Base-by-base conservation (phyloP, 2,329 filamentous ascomycete species). In the Akanthomyces uredinophilus region DNA sequence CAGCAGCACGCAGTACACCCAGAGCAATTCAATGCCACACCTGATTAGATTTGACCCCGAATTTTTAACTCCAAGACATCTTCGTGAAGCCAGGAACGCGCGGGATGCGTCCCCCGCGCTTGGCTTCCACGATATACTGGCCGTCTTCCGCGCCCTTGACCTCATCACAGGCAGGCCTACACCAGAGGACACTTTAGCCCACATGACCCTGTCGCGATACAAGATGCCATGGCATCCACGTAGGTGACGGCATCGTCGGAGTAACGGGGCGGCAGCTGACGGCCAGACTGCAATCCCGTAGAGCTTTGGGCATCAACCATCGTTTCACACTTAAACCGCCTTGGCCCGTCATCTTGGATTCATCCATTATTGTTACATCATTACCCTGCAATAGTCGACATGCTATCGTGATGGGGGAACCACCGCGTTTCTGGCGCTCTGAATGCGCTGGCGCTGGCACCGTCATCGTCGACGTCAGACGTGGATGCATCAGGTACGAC, bases 381-480 rank as follows among this genome's bases (percentile, higher is more conserved):
- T 20, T 27, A 6, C 18, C 32, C 8, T 57, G 29, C 43, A 50
- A 50, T 5, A 20, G 20, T 11, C 35, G 20, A 27, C 37, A 53
- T 47, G 44, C 20, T 20, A 47, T 53, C 41, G 54, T 27, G 39
- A 41, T 53, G 51, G 5, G 22, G 14, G 20, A 1, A 1, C n/a
- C 0, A 4, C 51, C 2, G 29, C 20, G 27, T 27, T 35, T 1
- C 35, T 41, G 51, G n/a, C 27, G 27, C 27, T 29, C 27, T 29
- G 27, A 29, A 20, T 43, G 13, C 14, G 14, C 16, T 44, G 24
- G 37, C n/a, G 37, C 37, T 11, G 24, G 11, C 43, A 57, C 41
- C 54, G 43, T 57, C 41, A 57, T 57, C 54, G 43, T 35, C 41
- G 43, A 57, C 41, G 54, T 57, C 41, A 57, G 54, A 35, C 35